These are phyloP conservation scores for Chaetomium sp. DNA, from an alignment of 2,329 filamentous ascomycete species.

Conservation along the genomic window DNA sequence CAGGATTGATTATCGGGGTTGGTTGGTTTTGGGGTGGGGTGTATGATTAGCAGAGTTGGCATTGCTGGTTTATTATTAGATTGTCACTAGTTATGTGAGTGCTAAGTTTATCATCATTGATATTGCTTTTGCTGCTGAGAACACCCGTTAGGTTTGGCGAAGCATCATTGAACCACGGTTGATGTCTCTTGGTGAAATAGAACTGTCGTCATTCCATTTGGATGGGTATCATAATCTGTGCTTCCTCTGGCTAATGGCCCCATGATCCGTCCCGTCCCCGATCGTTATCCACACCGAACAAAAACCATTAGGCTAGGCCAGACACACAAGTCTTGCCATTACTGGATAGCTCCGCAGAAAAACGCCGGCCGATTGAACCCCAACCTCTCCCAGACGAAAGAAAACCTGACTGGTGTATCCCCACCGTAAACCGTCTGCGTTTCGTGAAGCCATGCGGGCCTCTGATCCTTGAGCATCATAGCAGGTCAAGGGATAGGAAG, in stretches of 20 bases:
- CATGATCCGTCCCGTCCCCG: background rate
- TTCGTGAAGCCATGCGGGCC: background rate
- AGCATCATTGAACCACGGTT: background rate
- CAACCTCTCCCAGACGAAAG: background rate
- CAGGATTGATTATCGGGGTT: background rate
- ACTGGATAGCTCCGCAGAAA: background rate
- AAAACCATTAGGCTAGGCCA: background rate
- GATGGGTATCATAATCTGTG: constrained; percentile 13
- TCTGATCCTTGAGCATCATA: background rate
- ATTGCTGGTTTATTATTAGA: background rate
- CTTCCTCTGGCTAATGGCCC: background rate
- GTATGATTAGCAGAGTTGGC: background rate
- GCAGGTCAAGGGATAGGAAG: background rate
- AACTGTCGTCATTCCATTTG: constrained; percentile 1
- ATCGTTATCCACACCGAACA: background rate
- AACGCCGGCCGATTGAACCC: background rate
- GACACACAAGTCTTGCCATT: background rate
- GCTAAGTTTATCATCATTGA: background rate
- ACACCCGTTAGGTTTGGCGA: too few relatives aligned
- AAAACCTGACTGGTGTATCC: background rate
- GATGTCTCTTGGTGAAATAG: background rate
- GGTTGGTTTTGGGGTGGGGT: background rate
- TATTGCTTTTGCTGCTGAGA: background rate
- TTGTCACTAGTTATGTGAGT: background rate
- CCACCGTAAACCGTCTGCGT: background rate